Evolutionary conservation across 306 rosid species (phyloP), one percentile per base, ranked within the genome.

Genomic region (Vigna mungo): DNA sequence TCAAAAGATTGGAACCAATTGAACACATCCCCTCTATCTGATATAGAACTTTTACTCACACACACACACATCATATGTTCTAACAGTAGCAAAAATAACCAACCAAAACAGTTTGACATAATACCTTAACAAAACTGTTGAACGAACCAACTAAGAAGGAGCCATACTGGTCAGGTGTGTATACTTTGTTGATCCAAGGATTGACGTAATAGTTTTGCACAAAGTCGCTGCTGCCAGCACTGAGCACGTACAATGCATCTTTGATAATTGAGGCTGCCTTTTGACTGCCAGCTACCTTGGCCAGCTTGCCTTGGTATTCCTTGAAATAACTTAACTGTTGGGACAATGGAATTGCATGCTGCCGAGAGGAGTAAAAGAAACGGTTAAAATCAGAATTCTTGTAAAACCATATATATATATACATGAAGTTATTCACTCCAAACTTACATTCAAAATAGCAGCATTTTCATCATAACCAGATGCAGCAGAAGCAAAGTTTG

Each of bases 401-500:
- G 46, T 20, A 59, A 54, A 58, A 68, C 48, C 51, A 39, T n/a
- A n/a, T n/a, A n/a, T n/a, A n/a, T n/a, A n/a, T n/a, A n/a, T 3
- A 27, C 13, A 6, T 49, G 16, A 43, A 53, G n/a, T 27, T 58
- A 30, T 47, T 52, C 30, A 72, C 44, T 49, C 54, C 56, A 56
- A 73, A 78, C 73, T 85, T 86, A 96, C 99, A 82, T 83, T 96
- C 71, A 85, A 65, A 53, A 0, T 10, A 52, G 98, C 96, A 77
- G 99, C 97, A 17, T 72, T 85, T 74, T 96, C 94, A 76, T 96
- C 99, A 59, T 91, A 96, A 76, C 99, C 98, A 7, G 99, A 91
- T 25, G 94, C 98, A 86, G 98, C 99, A 39, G 99, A 96, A 76
- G 98, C 99, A 78, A 96, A 96, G 85, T 96, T 96, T 53, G 89